Evolutionary conservation across 352 stramenopile genomes (phyloP).

Genomic region (Thraustochytrium sp.): DNA sequence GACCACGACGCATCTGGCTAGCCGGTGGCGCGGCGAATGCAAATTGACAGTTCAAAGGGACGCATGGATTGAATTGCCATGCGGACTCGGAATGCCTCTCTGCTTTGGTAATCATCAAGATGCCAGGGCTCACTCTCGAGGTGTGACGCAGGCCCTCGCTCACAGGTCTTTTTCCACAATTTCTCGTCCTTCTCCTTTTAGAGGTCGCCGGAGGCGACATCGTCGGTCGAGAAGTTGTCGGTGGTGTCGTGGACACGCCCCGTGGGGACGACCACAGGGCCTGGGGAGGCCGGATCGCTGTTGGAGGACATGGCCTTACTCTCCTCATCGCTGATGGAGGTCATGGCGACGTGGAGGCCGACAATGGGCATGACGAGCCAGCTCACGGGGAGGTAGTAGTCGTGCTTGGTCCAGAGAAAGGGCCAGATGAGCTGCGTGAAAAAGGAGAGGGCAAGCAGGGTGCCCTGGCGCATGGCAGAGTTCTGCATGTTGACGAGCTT

Average conservation of each 20-base stretch:
- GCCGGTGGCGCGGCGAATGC: no score
- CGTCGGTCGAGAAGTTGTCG: no score
- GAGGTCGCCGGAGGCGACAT: no score
- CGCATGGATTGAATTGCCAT: no score
- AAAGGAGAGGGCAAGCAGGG: not conserved
- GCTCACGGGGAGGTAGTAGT: slow-evolving; percentile 19
- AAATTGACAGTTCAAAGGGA: no score
- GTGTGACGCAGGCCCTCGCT: no score
- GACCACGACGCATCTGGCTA: no score
- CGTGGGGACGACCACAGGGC: not conserved
- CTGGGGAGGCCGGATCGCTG: not conserved
- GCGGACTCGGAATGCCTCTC: no score
- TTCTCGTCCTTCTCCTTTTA: no score
- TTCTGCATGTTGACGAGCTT: slow-evolving; percentile 7
- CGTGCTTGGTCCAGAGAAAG: slow-evolving; percentile 42
- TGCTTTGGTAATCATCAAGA: no score
- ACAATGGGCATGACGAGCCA: slow-evolving; percentile 7
- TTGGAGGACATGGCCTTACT: not conserved
- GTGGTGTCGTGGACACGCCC: not conserved
- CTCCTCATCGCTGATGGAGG: not conserved
- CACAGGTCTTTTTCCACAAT: no score
- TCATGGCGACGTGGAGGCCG: not conserved
- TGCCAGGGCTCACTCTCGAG: no score
- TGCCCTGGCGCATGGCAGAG: not conserved
- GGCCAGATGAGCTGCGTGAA: slow-evolving; percentile 17